These are phyloP conservation scores for Lunasporangiospora selenospora DNA, from an alignment of 192 early-diverging fungal genomes.

Conservation along the genomic window DNA sequence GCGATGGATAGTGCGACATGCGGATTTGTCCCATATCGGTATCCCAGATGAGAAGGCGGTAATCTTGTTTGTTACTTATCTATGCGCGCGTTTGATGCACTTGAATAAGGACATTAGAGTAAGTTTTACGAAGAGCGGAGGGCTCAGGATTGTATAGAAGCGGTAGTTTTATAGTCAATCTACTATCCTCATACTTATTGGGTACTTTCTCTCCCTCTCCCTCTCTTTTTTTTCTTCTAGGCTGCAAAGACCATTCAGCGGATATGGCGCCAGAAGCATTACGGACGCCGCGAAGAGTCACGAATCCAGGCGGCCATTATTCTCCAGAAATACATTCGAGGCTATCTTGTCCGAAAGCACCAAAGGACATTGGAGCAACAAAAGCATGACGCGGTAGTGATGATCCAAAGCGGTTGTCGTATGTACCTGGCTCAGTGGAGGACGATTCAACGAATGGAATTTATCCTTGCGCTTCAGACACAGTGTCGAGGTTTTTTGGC, in stretches of 20 bases:
- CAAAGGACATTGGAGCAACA: neutral
- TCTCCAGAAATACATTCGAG: conserved; percentile 32
- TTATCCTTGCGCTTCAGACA: conserved; percentile 13
- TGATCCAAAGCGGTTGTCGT: conserved; percentile 46
- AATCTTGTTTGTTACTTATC: conserved; percentile 48
- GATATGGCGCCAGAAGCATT: conserved; percentile 48
- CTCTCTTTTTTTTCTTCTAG: neutral
- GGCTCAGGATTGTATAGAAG: too few relatives aligned
- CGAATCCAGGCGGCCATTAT: conserved; percentile 28
- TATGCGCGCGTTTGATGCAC: conserved; percentile 49
- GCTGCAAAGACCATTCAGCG: conserved; percentile 49
- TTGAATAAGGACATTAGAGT: conserved; percentile 48
- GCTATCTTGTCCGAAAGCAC: conserved; percentile 14
- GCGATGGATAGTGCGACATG: conserved; percentile 46
- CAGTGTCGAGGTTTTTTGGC: conserved; percentile 24
- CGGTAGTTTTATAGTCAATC: too few relatives aligned
- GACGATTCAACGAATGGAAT: conserved; percentile 13
- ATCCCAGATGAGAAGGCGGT: conserved; percentile 50
- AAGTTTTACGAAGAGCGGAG: too few relatives aligned
- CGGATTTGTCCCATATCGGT: conserved; percentile 44
- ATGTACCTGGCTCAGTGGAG: conserved; percentile 26
- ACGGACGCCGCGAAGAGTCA: conserved; percentile 28
- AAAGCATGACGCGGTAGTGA: conserved; percentile 11
- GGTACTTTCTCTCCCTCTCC: neutral
- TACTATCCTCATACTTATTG: neutral